Conservation (phyloP, 495 filamentous ascomycete species). For the Chaetomium tenue region DNA sequence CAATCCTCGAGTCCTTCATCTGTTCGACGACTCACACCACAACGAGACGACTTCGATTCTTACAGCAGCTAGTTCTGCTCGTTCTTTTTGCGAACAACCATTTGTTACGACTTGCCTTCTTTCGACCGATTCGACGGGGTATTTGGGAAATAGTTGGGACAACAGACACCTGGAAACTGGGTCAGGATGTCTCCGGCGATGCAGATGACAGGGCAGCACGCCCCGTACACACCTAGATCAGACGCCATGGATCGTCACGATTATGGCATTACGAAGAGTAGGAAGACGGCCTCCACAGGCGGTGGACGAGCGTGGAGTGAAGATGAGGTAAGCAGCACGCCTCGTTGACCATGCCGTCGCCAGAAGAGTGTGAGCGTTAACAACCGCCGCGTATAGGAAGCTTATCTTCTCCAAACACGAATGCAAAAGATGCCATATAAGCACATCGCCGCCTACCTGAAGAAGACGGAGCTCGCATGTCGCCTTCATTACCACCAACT, state of each 20-base stretch:
- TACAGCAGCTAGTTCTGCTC: slow-evolving; percentile 39
- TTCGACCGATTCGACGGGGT: slow-evolving; percentile 24
- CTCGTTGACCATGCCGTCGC: not conserved
- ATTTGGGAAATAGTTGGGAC: slow-evolving; percentile 18
- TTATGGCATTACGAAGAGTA: slow-evolving; percentile 56
- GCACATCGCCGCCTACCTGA: slow-evolving; percentile 77
- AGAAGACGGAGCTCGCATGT: slow-evolving; percentile 83
- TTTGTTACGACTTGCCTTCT: slow-evolving; percentile 29
- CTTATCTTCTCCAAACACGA: slow-evolving; percentile 79
- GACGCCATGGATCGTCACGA: slow-evolving; percentile 54
- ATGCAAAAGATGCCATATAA: slow-evolving; percentile 87
- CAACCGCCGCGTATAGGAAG: slow-evolving; percentile 54
- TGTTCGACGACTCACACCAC: slow-evolving; percentile 23
- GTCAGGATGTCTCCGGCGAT: slow-evolving; percentile 48
- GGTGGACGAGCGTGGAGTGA: slow-evolving; percentile 75
- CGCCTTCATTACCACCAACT: slow-evolving; percentile 82
- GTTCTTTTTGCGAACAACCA: slow-evolving; percentile 32
- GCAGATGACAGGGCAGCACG: slow-evolving; percentile 46
- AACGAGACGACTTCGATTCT: slow-evolving; percentile 38
- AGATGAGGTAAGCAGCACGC: slow-evolving; percentile 60
- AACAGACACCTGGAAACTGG: slow-evolving; percentile 17
- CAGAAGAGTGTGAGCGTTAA: slow-evolving; percentile 18
- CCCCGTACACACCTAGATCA: slow-evolving; percentile 45
- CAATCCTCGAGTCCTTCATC: slow-evolving; percentile 11
- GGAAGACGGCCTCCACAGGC: slow-evolving; percentile 65